A percentile compares a stretch with the other conserved stretches of the same genome.
Conservation (phyloP, 805 yeast species). For the Candida jianshihensis region DNA sequence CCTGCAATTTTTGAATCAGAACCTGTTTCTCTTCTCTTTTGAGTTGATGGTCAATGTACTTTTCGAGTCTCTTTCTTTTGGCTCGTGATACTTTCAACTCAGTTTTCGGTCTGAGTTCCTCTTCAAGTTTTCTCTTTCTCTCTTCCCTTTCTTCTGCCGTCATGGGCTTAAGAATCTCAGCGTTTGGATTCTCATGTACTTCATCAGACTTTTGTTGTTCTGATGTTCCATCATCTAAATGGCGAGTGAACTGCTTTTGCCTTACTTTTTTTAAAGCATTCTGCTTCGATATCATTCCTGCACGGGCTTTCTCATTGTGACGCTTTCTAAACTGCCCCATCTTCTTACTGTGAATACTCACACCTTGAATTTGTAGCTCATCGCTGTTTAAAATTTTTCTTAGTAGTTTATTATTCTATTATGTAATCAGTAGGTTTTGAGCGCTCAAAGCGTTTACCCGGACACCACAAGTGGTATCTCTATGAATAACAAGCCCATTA, state of each 20-base stretch:
- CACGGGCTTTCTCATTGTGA: constrained; percentile 78
- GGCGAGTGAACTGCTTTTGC: constrained; percentile 59
- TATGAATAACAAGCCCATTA: no score
- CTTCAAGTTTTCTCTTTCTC: constrained; percentile 59
- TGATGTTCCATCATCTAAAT: constrained; percentile 34
- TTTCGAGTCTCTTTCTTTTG: constrained; percentile 76
- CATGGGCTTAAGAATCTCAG: constrained; percentile 56
- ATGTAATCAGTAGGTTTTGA: no score
- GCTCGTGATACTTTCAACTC: constrained; percentile 65
- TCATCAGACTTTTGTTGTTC: constrained; percentile 15
- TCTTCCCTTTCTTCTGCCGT: constrained; percentile 54
- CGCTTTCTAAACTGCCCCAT: constrained; percentile 83
- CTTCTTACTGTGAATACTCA: no score
- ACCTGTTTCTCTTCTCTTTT: constrained; percentile 82
- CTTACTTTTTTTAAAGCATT: constrained; percentile 59
- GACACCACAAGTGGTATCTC: no score
- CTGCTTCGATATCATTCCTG: constrained; percentile 79
- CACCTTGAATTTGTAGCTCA: no score
- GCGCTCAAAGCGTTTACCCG: no score
- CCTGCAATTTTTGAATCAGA: constrained; percentile 63
- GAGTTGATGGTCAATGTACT: constrained; percentile 86
- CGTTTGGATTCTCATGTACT: constrained; percentile 42
- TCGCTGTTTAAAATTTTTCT: no score
- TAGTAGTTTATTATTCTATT: no score
- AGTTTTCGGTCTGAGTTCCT: constrained; percentile 47